These are phyloP conservation scores for Staphylotrichum tortipilum DNA, from an alignment of 495 filamentous ascomycete species.

Conservation along the genomic window DNA sequence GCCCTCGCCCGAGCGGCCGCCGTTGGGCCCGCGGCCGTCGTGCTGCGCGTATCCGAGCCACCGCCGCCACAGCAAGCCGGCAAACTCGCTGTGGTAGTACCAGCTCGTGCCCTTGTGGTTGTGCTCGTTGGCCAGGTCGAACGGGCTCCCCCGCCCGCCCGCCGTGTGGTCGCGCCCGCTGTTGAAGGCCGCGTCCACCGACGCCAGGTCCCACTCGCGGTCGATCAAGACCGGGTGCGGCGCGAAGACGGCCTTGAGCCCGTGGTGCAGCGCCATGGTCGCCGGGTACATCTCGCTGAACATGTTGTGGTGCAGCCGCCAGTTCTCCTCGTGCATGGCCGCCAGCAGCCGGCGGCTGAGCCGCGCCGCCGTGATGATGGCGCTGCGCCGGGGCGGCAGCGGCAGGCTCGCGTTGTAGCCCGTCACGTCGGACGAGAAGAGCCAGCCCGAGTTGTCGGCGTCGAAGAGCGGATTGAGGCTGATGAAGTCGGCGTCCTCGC, in stretches of 20 bases:
- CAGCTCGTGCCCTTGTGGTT: slow-evolving; percentile 83
- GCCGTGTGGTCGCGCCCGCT: slow-evolving; percentile 69
- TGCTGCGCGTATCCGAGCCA: slow-evolving; percentile 77
- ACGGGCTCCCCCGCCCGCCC: slow-evolving; percentile 56
- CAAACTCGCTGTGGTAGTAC: slow-evolving; percentile 90
- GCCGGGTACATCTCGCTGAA: slow-evolving; percentile 95
- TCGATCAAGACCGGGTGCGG: slow-evolving; percentile 89
- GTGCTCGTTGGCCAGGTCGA: slow-evolving; percentile 76
- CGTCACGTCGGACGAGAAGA: slow-evolving; percentile 74
- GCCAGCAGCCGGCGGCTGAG: slow-evolving; percentile 70
- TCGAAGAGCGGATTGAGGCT: slow-evolving; percentile 93
- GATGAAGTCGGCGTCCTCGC: slow-evolving; percentile 88
- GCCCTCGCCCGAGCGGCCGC: slow-evolving; percentile 53
- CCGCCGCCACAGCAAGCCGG: slow-evolving; percentile 71
- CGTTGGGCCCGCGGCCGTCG: slow-evolving; percentile 53
- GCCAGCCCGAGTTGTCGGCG: slow-evolving; percentile 77
- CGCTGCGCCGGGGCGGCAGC: slow-evolving; percentile 68
- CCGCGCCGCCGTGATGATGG: slow-evolving; percentile 76
- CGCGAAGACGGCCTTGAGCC: slow-evolving; percentile 87
- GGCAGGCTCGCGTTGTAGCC: slow-evolving; percentile 62
- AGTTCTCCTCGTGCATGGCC: slow-evolving; percentile 86
- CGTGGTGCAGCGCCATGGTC: slow-evolving; percentile 78
- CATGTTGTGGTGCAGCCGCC: slow-evolving; percentile 69
- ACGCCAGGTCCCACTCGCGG: slow-evolving; percentile 62
- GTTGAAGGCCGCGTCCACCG: slow-evolving; percentile 77